Evolutionary conservation across 148 eudicot species (phyloP).

Genomic region (Rhododendron ovatum): DNA sequence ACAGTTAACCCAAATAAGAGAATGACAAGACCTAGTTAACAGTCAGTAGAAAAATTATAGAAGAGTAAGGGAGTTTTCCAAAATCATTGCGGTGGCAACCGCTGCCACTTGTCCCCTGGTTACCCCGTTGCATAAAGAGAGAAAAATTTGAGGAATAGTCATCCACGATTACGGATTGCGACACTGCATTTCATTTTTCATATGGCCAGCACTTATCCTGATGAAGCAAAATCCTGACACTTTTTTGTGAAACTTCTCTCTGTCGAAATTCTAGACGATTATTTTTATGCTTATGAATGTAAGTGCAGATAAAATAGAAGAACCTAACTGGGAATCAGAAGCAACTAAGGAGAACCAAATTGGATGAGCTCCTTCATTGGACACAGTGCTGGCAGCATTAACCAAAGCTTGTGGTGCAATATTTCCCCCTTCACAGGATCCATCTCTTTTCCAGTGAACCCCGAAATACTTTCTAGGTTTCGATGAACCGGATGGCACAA

Average conservation of each 20-base stretch:
- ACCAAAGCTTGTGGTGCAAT: conserved; percentile 16
- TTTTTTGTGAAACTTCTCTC: not conserved
- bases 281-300: not conserved
- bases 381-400: conserved; percentile 15
- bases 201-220: not conserved
- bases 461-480: conserved; percentile 30
- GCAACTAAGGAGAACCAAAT: conserved; percentile 61
- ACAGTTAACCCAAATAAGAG: not conserved
- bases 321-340: conserved; percentile 41
- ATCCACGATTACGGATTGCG: too few species aligned
- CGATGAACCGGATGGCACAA: conserved; percentile 11
- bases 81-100: too few species aligned
- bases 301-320: not conserved
- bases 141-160: not conserved
- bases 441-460: conserved; percentile 13
- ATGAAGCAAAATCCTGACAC: not conserved
- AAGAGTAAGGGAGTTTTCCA: not conserved
- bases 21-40: not conserved
- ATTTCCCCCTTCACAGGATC: conserved; percentile 14
- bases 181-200: not conserved
- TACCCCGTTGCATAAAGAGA: too few species aligned
- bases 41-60: not conserved
- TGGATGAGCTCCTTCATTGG: conserved; percentile 30
- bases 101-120: too few species aligned
- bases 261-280: not conserved